phyloP scores from a whole-genome alignment of 225 moss, liverwort and hornwort species.

The Rhytidiadelphus loreus region DNA sequence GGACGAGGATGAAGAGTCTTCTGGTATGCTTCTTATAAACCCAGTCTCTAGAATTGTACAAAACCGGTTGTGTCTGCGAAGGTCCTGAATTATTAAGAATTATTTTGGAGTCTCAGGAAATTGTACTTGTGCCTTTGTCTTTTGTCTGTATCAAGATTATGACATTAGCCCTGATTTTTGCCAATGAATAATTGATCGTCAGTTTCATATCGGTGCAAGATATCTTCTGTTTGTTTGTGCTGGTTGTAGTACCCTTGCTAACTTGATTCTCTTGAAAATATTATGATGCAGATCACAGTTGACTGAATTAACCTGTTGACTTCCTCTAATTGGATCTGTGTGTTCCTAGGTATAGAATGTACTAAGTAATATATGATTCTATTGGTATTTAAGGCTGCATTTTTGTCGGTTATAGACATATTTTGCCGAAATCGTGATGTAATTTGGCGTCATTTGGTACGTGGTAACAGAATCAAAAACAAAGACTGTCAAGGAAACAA shows the following conservation, averaged over 20 bases:
- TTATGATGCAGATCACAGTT: background rate
- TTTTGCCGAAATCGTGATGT: background rate
- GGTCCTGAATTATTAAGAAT: background rate
- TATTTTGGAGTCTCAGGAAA: background rate
- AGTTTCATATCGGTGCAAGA: background rate
- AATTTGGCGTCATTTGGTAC: background rate
- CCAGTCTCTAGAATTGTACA: background rate
- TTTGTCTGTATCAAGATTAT: background rate
- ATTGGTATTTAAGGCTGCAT: background rate
- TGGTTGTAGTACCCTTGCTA: background rate
- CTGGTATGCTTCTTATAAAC: background rate
- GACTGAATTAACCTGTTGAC: background rate
- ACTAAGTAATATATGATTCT: background rate
- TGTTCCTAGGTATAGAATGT: background rate
- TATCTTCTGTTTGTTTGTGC: background rate
- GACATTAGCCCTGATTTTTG: background rate
- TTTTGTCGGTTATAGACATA: background rate
- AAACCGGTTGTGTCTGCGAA: background rate
- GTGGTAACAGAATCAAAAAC: conserved; percentile 58
- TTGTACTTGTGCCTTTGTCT: background rate
- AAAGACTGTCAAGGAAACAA: conserved; percentile 68
- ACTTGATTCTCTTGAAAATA: background rate
- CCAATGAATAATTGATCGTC: background rate
- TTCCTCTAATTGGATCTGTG: background rate
- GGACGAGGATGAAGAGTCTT: conserved; percentile 29